phyloP scores from a whole-genome alignment of 352 stramenopile species.

The Pythium brachiatum region DNA sequence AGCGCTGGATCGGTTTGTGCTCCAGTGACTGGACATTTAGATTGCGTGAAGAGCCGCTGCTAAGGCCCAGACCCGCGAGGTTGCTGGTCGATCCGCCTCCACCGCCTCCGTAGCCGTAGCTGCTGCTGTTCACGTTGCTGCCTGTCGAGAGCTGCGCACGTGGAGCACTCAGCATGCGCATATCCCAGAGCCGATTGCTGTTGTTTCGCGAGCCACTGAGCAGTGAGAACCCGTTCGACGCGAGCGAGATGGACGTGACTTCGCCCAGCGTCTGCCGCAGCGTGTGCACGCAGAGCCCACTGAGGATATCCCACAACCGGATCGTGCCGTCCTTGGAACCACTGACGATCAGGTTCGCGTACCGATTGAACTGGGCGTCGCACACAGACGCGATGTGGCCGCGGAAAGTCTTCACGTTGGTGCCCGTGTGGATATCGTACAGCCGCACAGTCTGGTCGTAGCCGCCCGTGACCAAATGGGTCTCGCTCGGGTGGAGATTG shows the following conservation, averaged over 20 bases:
- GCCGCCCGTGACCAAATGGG: constrained; percentile 81
- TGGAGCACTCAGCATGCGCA: constrained; percentile 81
- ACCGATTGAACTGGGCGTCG: constrained; percentile 85
- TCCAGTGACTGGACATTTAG: constrained; percentile 36
- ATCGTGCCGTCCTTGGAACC: constrained; percentile 86
- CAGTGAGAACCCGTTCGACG: constrained; percentile 75
- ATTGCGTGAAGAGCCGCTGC: constrained; percentile 22
- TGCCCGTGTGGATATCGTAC: constrained; percentile 77
- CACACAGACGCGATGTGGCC: constrained; percentile 80
- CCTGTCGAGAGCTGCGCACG: constrained; percentile 51
- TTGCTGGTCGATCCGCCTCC: background rate
- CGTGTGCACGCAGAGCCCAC: constrained; percentile 83
- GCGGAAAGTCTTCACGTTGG: constrained; percentile 73
- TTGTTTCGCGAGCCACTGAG: constrained; percentile 86
- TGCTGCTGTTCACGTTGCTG: background rate
- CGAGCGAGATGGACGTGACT: constrained; percentile 84
- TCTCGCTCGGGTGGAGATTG: constrained; percentile 82
- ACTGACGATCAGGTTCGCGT: constrained; percentile 85
- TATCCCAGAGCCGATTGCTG: constrained; percentile 86
- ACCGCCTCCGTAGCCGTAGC: constrained; percentile 3
- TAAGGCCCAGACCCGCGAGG: constrained; percentile 5
- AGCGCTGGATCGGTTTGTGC: constrained; percentile 76
- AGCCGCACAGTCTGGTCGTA: constrained; percentile 88
- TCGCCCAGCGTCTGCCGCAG: constrained; percentile 82
- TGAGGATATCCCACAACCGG: constrained; percentile 87